A percentile compares a stretch with the other conserved stretches of the same genome.
phyloP scores from a whole-genome alignment of 2,329 filamentous ascomycete species.

The Sarocladium kiliense region DNA sequence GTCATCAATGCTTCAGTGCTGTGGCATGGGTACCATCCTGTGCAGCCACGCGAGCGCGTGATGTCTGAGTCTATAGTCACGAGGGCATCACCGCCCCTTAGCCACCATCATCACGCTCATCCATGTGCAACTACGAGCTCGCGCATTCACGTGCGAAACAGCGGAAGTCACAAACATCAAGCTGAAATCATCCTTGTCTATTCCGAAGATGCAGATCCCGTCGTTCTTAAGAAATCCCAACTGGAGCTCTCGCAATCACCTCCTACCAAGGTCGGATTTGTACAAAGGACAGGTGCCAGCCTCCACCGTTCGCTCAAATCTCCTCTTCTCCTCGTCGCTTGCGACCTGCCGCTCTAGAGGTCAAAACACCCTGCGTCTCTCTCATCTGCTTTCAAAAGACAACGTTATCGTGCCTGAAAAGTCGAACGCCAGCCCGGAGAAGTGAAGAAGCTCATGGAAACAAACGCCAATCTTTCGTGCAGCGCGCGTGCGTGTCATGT shows the following conservation, averaged over 20 bases:
- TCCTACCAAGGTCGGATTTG: neutral
- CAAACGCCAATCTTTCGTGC: conserved; percentile 7
- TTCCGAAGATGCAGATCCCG: neutral
- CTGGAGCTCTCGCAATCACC: neutral
- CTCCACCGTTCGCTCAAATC: neutral
- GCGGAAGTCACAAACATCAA: neutral
- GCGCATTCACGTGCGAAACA: too few relatives aligned
- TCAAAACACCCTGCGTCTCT: too few relatives aligned
- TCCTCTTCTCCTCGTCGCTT: neutral
- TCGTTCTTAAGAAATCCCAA: neutral
- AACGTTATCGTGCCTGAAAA: neutral
- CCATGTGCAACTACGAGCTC: too few relatives aligned
- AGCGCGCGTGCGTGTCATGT: conserved; percentile 1
- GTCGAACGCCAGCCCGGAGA: conserved; percentile 7
- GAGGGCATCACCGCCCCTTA: too few relatives aligned
- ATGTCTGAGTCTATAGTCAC: too few relatives aligned
- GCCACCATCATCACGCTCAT: too few relatives aligned
- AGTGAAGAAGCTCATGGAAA: neutral
- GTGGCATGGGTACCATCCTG: too few relatives aligned
- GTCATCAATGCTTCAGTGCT: too few relatives aligned
- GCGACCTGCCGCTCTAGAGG: neutral
- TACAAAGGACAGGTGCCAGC: neutral
- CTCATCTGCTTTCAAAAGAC: neutral
- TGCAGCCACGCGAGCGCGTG: too few relatives aligned
- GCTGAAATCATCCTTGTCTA: conserved; percentile 2